Base-by-base conservation (phyloP, 192 early-diverging fungal species). In the Helicostylum pulchrum region DNA sequence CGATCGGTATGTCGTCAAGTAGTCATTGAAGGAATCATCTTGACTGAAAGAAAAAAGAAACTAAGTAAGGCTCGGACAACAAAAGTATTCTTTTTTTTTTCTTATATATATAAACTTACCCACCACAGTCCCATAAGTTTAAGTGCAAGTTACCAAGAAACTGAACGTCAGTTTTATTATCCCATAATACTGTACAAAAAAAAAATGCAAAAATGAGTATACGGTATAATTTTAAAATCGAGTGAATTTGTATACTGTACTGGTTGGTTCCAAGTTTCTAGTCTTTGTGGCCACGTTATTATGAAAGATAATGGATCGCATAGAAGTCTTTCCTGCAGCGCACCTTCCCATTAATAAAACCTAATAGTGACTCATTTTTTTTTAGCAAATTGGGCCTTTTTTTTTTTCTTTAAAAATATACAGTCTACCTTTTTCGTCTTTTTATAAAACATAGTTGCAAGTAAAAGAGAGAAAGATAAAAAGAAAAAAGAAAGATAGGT, bases 81-180 rank as follows among this genome's bases (percentile, higher is more conserved):
- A 11, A 4, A n/a, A 20, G 3, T 42, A 1, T 7, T 11, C 3
- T 42, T 7, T 58, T 44, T 56, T 26, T 17, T 51, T 44, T 15
- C 10, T 2, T 48, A 48, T 2, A 4, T 2, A 48, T 2, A 15
- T 7, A 26, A 15, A 48, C 46, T 1, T 44, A 59, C 56, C 56
- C 56, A 23, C 56, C 56, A 59, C 56, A 59, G 21, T 59, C 56
- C 56, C 56, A 59, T 59, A 59, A 59, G 43, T 59, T 59, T 26
- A 59, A 59, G 21, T 44, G 42, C 10, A 59, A 36, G 19, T 59
- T 59, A 45, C 57, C 57, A 21, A 59, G 57, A 45, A 59, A 59
- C 23, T 59, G 36, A 7, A 59, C 57, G 39, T 59, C 43, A 14
- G 57, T 56, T 36, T 56, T 56, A 59, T 43, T 59, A 45, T 59